A percentile compares a stretch with the other conserved stretches of the same genome.
Conservation (phyloP, 352 stramenopile genomes). For the Chrysophaeum taylorii region DNA sequence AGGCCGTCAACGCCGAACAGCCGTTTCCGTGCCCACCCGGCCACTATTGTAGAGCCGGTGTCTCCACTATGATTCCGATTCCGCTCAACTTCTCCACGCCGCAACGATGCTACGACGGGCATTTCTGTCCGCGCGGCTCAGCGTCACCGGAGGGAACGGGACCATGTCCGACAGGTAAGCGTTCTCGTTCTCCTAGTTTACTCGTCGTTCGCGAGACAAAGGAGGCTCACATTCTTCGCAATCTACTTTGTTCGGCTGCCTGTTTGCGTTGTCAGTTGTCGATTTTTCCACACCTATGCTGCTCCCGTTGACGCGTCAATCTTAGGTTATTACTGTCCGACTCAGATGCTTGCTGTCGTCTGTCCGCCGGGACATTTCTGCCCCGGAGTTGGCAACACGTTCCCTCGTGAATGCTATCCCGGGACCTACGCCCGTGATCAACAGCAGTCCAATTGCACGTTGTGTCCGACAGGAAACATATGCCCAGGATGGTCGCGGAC, state of each 20-base stretch:
- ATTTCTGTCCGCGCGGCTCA: conserved; percentile 87
- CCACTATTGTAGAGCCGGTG: conserved; percentile 76
- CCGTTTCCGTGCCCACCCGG: conserved; percentile 84
- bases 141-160: conserved; percentile 76
- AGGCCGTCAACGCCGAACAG: conserved; percentile 50
- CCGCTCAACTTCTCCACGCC: conserved; percentile 80
- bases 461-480: conserved; percentile 82
- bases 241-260: no score
- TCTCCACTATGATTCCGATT: conserved; percentile 46
- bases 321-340: conserved; percentile 87
- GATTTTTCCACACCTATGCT: no score
- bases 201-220: no score
- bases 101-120: conserved; percentile 84
- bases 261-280: no score
- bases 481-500: conserved; percentile 68
- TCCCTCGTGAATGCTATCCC: conserved; percentile 73
- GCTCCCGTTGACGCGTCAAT: no score
- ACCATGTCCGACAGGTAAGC: conserved; percentile 83
- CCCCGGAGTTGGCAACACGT: conserved; percentile 82
- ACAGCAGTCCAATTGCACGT: conserved; percentile 74
- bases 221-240: no score
- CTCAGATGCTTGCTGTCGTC: conserved; percentile 65
- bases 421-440: conserved; percentile 76
- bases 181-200: no score
- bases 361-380: conserved; percentile 85